Percentiles rank a stretch among this genome's conserved stretches.
Evolutionary conservation across 202 grass and related monocot species (phyloP).

Genomic region (Panicum hallii): DNA sequence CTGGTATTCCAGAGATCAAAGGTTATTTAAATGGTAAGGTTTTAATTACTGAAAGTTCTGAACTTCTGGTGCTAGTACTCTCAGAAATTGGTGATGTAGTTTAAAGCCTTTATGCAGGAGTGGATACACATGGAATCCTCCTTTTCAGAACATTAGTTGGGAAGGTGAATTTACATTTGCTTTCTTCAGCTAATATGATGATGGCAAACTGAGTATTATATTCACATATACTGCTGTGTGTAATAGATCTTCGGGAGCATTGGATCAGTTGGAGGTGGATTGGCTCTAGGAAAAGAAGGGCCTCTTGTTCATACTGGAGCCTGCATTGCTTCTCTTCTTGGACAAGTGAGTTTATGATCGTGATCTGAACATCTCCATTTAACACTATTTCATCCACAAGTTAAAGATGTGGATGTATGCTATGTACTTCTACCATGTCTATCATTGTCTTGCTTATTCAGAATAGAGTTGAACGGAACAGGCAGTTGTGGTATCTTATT

Average conservation of each 20-base stretch:
- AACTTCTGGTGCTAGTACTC: constrained; percentile 20
- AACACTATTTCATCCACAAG: constrained; percentile 14
- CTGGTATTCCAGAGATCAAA: constrained; percentile 99
- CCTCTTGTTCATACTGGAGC: constrained; percentile 99
- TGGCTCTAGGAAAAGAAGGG: constrained; percentile 99
- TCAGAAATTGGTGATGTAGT: constrained; percentile 27
- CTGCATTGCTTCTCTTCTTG: constrained; percentile 99
- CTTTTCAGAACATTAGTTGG: constrained; percentile 98
- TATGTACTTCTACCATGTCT: constrained; percentile 24
- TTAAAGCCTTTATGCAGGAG: constrained; percentile 68
- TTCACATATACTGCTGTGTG: constrained; percentile 50
- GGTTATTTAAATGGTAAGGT: constrained; percentile 96
- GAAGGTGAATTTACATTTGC: constrained; percentile 60
- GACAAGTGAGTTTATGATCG: constrained; percentile 67
- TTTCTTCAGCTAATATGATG: constrained; percentile 47
- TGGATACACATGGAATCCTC: constrained; percentile 96
- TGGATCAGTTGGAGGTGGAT: constrained; percentile 96
- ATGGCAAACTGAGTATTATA: constrained; percentile 9
- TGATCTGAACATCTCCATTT: constrained; percentile 7
- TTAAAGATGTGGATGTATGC: background rate
- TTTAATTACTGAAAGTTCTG: constrained; percentile 28
- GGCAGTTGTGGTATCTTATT: background rate
- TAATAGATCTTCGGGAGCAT: constrained; percentile 99
- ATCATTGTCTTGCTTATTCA: constrained; percentile 15
- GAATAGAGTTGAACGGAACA: constrained; percentile 18